Conservation (phyloP, 2,329 filamentous ascomycete species). For the Blumeria hordei region DNA sequence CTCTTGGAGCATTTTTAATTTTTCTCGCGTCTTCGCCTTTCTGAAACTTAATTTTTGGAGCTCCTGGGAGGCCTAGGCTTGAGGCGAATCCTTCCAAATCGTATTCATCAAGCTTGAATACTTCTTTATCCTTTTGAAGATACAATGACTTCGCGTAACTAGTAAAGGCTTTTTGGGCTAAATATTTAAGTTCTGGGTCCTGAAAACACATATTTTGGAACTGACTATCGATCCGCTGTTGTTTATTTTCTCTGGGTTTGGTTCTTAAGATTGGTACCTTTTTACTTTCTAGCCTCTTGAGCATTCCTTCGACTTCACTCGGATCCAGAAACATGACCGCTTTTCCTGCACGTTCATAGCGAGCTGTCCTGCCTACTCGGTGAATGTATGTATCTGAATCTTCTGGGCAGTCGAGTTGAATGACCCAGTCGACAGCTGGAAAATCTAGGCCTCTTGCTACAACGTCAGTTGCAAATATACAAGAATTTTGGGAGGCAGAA, state of each 20-base stretch:
- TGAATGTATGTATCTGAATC: slow-evolving; percentile 97
- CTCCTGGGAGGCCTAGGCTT: slow-evolving; percentile 70
- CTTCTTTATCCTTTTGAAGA: slow-evolving; percentile 72
- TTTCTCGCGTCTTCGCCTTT: slow-evolving; percentile 74
- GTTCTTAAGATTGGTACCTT: slow-evolving; percentile 75
- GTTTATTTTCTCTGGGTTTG: slow-evolving; percentile 72
- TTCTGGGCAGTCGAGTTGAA: slow-evolving; percentile 94
- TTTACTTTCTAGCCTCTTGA: slow-evolving; percentile 62
- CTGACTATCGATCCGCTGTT: slow-evolving; percentile 60
- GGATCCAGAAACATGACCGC: slow-evolving; percentile 84
- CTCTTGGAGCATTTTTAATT: slow-evolving; percentile 64
- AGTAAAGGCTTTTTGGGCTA: slow-evolving; percentile 88
- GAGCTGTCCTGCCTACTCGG: slow-evolving; percentile 79
- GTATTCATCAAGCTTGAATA: slow-evolving; percentile 65
- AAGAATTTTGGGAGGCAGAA: slow-evolving; percentile 55
- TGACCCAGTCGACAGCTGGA: slow-evolving; percentile 90
- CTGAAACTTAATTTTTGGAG: slow-evolving; percentile 78
- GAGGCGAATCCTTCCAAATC: slow-evolving; percentile 68
- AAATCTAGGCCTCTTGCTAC: slow-evolving; percentile 89
- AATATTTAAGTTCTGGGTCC: slow-evolving; percentile 76
- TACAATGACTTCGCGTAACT: slow-evolving; percentile 70
- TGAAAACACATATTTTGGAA: slow-evolving; percentile 92
- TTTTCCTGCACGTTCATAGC: slow-evolving; percentile 67
- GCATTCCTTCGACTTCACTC: slow-evolving; percentile 78
- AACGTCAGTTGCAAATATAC: slow-evolving; percentile 87